Evolutionary conservation across 768 basidiomycete species (phyloP), one percentile per base, ranked within the genome.

Genomic region (Naematelia encephala): DNA sequence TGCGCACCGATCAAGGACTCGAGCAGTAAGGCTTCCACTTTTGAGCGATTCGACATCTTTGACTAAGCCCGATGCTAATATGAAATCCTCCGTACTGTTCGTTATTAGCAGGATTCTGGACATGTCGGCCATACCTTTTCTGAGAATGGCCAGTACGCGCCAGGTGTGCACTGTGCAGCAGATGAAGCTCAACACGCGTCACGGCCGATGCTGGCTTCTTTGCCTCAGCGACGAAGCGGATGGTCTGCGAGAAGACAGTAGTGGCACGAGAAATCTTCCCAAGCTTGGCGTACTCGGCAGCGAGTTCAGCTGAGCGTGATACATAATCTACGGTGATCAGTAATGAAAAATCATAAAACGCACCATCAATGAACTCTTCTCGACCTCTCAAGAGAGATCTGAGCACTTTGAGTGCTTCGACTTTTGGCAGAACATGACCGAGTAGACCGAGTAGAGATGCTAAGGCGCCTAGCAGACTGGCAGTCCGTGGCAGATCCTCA

Each of bases 201-300:
- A 56, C 16, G 57, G 57, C 13, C 34, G 34, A 62, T 51, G 30
- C 59, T 12, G 48, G 27, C 16, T 30, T 54, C 16, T 54, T 61
- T n/a, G 54, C 34, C 4, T 55, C 52, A 4, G 39, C 54, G 16
- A 62, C 54, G 3, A 22, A 52, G 44, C 51, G 34, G 12, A 52
- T 29, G 12, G 67, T 61, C 43, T 65, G 64, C 12, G 30, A 81
- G 67, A 90, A 88, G 19, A 94, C 82, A 1, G 78, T 69, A 0
- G 79, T 80, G 0, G 91, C 91, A 34, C 87, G 83, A 52, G 83
- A 83, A 1, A 79, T 76, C 73, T 87, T 89, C 2, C 93, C 92
- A 1, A 97, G 81, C 30, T 82, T 83, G 46, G 85, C 79, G 67
- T 92, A 91, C 72, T 92, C 90, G 56, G 85, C 82, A 0, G 88